These are phyloP conservation scores for Arthroderma sp. DNA, from an alignment of 2,329 filamentous ascomycete species.

Conservation along the genomic window DNA sequence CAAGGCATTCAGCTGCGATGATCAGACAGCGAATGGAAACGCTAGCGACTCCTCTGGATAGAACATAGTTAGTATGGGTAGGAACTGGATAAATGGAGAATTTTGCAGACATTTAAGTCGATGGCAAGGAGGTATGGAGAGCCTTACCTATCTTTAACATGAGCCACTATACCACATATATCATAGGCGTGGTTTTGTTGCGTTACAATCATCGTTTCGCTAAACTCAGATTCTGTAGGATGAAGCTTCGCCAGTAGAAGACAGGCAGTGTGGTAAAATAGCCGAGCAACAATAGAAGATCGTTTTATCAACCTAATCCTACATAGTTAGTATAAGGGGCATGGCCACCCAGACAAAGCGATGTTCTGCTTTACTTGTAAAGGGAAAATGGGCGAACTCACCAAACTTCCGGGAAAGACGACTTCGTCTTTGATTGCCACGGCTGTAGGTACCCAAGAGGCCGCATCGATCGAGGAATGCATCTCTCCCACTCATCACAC, in stretches of 20 bases:
- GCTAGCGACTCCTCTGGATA: conserved; percentile 53
- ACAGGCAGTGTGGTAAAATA: conserved; percentile 83
- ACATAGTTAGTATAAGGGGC: conserved; percentile 7
- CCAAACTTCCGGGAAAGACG: conserved; percentile 78
- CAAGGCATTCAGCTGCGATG: conserved; percentile 63
- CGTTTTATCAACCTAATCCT: conserved; percentile 61
- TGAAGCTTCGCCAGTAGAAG: conserved; percentile 70
- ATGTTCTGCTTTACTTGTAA: not conserved
- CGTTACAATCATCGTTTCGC: conserved; percentile 56
- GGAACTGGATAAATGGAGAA: not conserved
- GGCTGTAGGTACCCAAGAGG: conserved; percentile 66
- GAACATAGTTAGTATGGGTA: not conserved
- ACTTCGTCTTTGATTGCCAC: conserved; percentile 55
- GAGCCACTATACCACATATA: conserved; percentile 79
- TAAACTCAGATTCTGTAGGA: conserved; percentile 49
- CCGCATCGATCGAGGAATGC: conserved; percentile 73
- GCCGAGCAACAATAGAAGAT: conserved; percentile 63
- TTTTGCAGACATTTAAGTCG: not conserved
- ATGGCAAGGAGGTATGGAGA: conserved; percentile 7
- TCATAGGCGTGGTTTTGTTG: conserved; percentile 66
- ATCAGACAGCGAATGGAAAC: conserved; percentile 69
- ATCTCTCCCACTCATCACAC: conserved; percentile 70
- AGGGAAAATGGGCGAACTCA: conserved; percentile 31
- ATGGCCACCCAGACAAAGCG: not conserved
- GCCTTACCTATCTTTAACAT: conserved; percentile 59